Conservation (phyloP, 1,284 basidiomycete genomes). For the Schizophyllum commune region DNA sequence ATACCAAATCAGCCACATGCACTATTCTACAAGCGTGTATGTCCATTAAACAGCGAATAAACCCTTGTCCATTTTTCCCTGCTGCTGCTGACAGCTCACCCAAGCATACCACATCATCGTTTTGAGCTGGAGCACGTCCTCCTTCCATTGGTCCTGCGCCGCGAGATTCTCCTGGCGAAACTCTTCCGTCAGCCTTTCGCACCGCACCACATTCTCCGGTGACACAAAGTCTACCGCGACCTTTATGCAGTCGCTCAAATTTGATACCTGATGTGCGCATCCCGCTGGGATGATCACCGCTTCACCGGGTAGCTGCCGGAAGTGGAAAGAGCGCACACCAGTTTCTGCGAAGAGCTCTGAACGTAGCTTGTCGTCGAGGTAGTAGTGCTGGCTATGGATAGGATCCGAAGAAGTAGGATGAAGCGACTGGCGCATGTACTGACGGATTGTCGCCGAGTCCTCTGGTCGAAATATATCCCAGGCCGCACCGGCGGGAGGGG, state of each 20-base stretch:
- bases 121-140: slow-evolving; percentile 86
- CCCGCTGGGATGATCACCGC: slow-evolving; percentile 95
- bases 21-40: no score
- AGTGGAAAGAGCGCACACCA: slow-evolving; percentile 72
- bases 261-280: slow-evolving; percentile 89
- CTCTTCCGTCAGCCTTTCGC: slow-evolving; percentile 79
- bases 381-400: slow-evolving; percentile 87
- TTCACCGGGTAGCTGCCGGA: slow-evolving; percentile 89
- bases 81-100: slow-evolving; percentile 51
- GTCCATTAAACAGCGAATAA: no score
- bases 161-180: slow-evolving; percentile 81
- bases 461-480: slow-evolving; percentile 89
- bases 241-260: slow-evolving; percentile 89
- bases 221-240: slow-evolving; percentile 96
- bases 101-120: slow-evolving; percentile 93
- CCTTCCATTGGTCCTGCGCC: slow-evolving; percentile 77
- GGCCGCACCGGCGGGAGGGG: slow-evolving; percentile 49
- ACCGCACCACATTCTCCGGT: slow-evolving; percentile 83
- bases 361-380: slow-evolving; percentile 67
- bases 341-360: slow-evolving; percentile 60
- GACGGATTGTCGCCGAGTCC: slow-evolving; percentile 73
- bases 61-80: slow-evolving; percentile 11
- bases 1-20: no score
- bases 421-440: slow-evolving; percentile 57
- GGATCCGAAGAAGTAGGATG: slow-evolving; percentile 49